Conservation (phyloP, 768 basidiomycete species). For the Mycena vitilis region DNA sequence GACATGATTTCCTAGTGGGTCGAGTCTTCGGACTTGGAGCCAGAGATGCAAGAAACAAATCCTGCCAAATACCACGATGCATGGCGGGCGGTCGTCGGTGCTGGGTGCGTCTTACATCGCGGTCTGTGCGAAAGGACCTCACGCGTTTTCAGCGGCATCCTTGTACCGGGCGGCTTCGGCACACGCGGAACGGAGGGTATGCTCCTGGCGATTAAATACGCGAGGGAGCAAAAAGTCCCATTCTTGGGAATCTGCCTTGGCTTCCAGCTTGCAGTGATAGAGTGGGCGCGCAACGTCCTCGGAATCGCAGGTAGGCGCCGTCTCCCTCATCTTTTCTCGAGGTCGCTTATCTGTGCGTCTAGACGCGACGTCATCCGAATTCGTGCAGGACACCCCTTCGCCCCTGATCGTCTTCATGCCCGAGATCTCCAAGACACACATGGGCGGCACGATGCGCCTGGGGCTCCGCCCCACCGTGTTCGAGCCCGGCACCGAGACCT, state of each 20-base stretch:
- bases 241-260: constrained; percentile 98
- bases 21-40: constrained; percentile 92
- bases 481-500: constrained; percentile 71
- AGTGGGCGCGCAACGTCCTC: constrained; percentile 91
- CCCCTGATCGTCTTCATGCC: constrained; percentile 98
- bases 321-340: not conserved
- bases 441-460: constrained; percentile 99
- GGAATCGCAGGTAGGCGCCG: constrained; percentile 67
- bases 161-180: constrained; percentile 98
- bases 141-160: constrained; percentile 77
- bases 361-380: constrained; percentile 92
- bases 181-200: constrained; percentile 95
- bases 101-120: constrained; percentile 66
- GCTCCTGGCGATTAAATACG: constrained; percentile 98
- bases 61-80: constrained; percentile 96
- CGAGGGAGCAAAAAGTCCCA: constrained; percentile 92
- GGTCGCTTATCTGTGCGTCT: constrained; percentile 21
- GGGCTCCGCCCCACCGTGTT: constrained; percentile 97
- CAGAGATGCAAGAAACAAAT: constrained; percentile 78
- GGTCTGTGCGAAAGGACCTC: constrained; percentile 20
- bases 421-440: constrained; percentile 96
- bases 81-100: constrained; percentile 91
- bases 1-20: constrained; percentile 77
- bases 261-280: constrained; percentile 96
- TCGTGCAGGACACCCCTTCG: constrained; percentile 68